phyloP scores from a whole-genome alignment of 176 grass and related monocot genomes.

The Elaeis guineensis region DNA sequence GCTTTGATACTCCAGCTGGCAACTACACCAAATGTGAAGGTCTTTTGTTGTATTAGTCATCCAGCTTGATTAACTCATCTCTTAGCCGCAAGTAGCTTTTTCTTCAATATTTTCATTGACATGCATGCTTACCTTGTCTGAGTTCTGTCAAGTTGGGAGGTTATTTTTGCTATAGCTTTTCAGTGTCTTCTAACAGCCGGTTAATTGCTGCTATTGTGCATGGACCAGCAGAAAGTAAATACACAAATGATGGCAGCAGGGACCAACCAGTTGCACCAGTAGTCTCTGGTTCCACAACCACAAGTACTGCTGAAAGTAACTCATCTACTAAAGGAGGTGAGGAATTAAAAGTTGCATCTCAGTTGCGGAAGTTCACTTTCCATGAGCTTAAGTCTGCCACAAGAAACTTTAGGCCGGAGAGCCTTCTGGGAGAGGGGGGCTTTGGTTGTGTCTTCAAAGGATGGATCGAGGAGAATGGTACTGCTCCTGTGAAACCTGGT shows the following conservation, averaged over 20 bases:
- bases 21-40: no score
- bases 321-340: slow-evolving; percentile 84
- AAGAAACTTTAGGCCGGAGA: slow-evolving; percentile 95
- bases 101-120: no score
- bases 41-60: no score
- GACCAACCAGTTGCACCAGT: slow-evolving; percentile 48
- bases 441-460: slow-evolving; percentile 99
- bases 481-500: slow-evolving; percentile 90
- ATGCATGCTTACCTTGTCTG: no score
- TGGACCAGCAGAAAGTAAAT: slow-evolving; percentile 70
- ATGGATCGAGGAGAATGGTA: slow-evolving; percentile 99
- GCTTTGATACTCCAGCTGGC: no score
- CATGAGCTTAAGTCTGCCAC: slow-evolving; percentile 88
- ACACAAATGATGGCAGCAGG: slow-evolving; percentile 38
- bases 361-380: slow-evolving; percentile 88
- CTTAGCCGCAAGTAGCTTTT: no score
- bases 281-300: slow-evolving; percentile 71
- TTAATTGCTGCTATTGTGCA: slow-evolving; percentile 21
- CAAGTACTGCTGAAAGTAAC: slow-evolving; percentile 66
- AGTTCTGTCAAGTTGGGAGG: no score
- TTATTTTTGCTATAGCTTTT: no score
- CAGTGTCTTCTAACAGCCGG: no score
- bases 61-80: no score
- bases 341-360: slow-evolving; percentile 81
- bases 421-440: slow-evolving; percentile 93